A percentile compares a stretch with the other conserved stretches of the same genome.
phyloP scores from a whole-genome alignment of 441 rosid genomes.

The Populus hybrid region DNA sequence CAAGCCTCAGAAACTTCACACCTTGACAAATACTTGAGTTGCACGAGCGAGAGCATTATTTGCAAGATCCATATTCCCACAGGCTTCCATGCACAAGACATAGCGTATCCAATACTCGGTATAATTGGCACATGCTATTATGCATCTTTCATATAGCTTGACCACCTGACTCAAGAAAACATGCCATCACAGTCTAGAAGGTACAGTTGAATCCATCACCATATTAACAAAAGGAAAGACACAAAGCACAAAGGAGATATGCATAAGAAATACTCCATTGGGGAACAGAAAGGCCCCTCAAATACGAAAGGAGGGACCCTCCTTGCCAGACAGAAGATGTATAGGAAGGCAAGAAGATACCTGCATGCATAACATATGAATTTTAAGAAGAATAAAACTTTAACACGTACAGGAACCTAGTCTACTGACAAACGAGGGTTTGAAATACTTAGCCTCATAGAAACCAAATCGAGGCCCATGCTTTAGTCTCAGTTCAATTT shows the following conservation, averaged over 20 bases:
- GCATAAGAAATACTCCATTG: slow-evolving; percentile 84
- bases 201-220: slow-evolving; percentile 13
- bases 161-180: slow-evolving; percentile 57
- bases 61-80: slow-evolving; percentile 82
- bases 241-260: slow-evolving; percentile 63
- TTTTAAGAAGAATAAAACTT: slow-evolving; percentile 49
- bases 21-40: slow-evolving; percentile 96
- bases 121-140: slow-evolving; percentile 94
- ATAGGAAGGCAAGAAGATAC: too few species aligned
- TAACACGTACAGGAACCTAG: slow-evolving; percentile 64
- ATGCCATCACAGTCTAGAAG: slow-evolving; percentile 22
- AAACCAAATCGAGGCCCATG: slow-evolving; percentile 87
- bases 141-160: slow-evolving; percentile 89
- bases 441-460: slow-evolving; percentile 96
- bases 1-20: slow-evolving; percentile 21
- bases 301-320: slow-evolving; percentile 80
- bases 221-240: slow-evolving; percentile 23
- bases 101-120: slow-evolving; percentile 92
- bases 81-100: slow-evolving; percentile 73
- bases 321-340: slow-evolving; percentile 73
- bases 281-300: slow-evolving; percentile 93
- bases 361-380: too few species aligned
- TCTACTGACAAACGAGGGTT: slow-evolving; percentile 75
- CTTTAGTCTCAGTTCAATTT: slow-evolving; percentile 95
- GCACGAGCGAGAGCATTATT: slow-evolving; percentile 89